A percentile compares a stretch with the other conserved stretches of the same genome.
Conservation (phyloP, 139 green algal species). For the Picochlorum sp. region DNA sequence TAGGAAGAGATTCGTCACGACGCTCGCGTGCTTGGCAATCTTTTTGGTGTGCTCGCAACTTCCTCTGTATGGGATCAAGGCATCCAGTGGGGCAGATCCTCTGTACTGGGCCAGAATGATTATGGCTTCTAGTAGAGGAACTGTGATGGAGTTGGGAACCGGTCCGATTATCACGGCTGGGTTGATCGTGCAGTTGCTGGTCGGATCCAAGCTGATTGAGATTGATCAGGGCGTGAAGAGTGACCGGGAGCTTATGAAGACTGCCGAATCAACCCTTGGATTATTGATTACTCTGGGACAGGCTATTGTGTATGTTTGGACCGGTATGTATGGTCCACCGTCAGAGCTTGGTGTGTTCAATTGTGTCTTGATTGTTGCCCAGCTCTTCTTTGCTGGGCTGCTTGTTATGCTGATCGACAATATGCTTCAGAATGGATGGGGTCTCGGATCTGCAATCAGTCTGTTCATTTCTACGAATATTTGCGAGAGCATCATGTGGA, state of each 20-base stretch:
- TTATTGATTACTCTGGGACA: slow-evolving; percentile 99
- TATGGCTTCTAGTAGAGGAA: slow-evolving; percentile 93
- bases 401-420: slow-evolving; percentile 99
- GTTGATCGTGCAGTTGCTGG: slow-evolving; percentile 95
- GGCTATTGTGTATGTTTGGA: slow-evolving; percentile 97
- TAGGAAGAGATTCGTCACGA: slow-evolving; percentile 86
- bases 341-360: slow-evolving; percentile 83
- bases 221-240: slow-evolving; percentile 95
- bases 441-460: slow-evolving; percentile 94
- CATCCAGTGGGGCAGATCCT: slow-evolving; percentile 75
- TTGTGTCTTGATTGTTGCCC: slow-evolving; percentile 91
- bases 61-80: slow-evolving; percentile 95
- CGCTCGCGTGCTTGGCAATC: slow-evolving; percentile 86
- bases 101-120: slow-evolving; percentile 99
- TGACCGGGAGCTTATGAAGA: slow-evolving; percentile 90
- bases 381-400: slow-evolving; percentile 95
- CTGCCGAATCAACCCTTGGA: slow-evolving; percentile 93
- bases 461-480: slow-evolving; percentile 99
- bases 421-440: slow-evolving; percentile 95
- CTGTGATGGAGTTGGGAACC: slow-evolving; percentile 98
- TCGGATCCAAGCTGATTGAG: slow-evolving; percentile 96
- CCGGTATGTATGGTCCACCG: slow-evolving; percentile 98
- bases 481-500: slow-evolving; percentile 99
- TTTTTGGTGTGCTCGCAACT: slow-evolving; percentile 98
- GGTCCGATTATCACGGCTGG: slow-evolving; percentile 93